Evolutionary conservation across 1,284 basidiomycete species (phyloP), one percentile per base, ranked within the genome.

Genomic region (Flammula alnicola): DNA sequence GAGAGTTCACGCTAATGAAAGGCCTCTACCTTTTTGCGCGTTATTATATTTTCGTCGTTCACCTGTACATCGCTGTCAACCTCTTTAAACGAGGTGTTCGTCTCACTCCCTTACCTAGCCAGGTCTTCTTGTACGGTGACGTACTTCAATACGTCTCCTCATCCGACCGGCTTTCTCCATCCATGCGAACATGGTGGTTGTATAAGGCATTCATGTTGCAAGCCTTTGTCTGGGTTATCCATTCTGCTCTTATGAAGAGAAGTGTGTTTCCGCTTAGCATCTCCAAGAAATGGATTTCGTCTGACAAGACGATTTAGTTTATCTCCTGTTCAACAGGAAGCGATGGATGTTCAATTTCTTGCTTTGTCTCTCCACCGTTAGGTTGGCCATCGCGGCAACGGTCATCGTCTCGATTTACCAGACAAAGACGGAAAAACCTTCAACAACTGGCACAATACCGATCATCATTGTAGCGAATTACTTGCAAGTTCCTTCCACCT

Each of bases 21-120:
- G 32, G 20, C 7, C 27, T 49, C 11, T 54, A 47, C 22, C 29
- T 54, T 17, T 38, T 47, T 40, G 31, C 47, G 14, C 47, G 52
- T 11, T 54, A 54, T 47, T 46, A 12, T 26, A 39, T 49, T 30
- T 47, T 47, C 19, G 3, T 44, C 16, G 14, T 47, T 17, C 44
- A 47, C 37, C 35, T 49, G 52, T 54, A 20, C 19, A 48, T 44
- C n/a, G 11, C 10, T n/a, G n/a, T n/a, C n/a, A n/a, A n/a, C n/a
- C n/a, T n/a, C n/a, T n/a, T n/a, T n/a, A n/a, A n/a, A n/a, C n/a
- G n/a, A n/a, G n/a, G n/a, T n/a, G n/a, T n/a, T n/a, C n/a, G n/a
- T n/a, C n/a, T n/a, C n/a, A n/a, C n/a, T n/a, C n/a, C n/a, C n/a
- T n/a, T n/a, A n/a, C n/a, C n/a, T n/a, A n/a, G n/a, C n/a, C n/a